Percentiles rank a stretch among this genome's conserved stretches.
Evolutionary conservation across 1,284 basidiomycete genomes (phyloP).

Genomic region (Sanghuangporus weigelae): DNA sequence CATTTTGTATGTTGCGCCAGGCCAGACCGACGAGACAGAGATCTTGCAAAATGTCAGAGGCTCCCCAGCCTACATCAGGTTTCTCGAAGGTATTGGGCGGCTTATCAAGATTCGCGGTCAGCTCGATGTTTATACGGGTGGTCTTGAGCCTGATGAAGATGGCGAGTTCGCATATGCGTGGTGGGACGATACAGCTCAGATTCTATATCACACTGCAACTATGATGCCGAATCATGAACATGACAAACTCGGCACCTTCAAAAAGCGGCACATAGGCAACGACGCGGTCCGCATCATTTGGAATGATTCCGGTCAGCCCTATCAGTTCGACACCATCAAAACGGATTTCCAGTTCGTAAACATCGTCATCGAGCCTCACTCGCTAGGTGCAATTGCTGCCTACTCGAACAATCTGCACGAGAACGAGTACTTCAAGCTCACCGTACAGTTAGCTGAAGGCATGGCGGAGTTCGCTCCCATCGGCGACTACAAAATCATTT

Average conservation of each 20-base stretch:
- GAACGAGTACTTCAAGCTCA: constrained; percentile 90
- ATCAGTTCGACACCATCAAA: constrained; percentile 85
- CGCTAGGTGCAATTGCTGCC: constrained; percentile 75
- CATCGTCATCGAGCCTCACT: constrained; percentile 94
- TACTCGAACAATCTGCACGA: constrained; percentile 77
- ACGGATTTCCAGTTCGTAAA: constrained; percentile 98
- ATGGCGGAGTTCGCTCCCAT: constrained; percentile 92
- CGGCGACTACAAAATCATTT: constrained; percentile 90
- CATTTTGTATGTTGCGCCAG: constrained; percentile 92
- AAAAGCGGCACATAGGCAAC: constrained; percentile 93
- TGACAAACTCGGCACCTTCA: constrained; percentile 71
- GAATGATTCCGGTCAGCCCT: constrained; percentile 90
- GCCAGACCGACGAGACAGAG: constrained; percentile 80
- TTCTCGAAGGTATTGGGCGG: constrained; percentile 85
- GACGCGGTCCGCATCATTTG: constrained; percentile 94
- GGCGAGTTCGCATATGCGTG: constrained; percentile 96
- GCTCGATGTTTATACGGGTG: constrained; percentile 91
- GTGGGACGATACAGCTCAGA: constrained; percentile 97
- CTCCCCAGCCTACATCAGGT: constrained; percentile 91
- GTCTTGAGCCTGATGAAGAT: constrained; percentile 84
- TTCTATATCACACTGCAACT: constrained; percentile 94
- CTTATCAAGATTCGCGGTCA: constrained; percentile 90
- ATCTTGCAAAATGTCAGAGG: constrained; percentile 91
- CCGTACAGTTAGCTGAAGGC: constrained; percentile 76
- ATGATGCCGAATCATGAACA: constrained; percentile 86